Conservation (phyloP, 768 basidiomycete genomes). For the Zangia roseola region DNA sequence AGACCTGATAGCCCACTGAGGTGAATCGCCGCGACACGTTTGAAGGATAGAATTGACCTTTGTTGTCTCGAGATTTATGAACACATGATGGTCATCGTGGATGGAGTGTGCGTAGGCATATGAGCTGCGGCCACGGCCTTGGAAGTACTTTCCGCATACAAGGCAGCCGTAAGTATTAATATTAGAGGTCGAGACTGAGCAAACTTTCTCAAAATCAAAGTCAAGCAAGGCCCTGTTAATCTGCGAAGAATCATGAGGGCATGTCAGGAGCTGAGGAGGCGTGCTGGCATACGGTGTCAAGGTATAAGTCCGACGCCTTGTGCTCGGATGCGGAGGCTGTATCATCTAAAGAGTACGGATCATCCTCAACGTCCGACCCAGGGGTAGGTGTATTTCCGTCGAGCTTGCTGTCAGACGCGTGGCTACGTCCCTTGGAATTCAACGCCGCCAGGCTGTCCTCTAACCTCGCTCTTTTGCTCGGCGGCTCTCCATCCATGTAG, state of each 20-base stretch:
- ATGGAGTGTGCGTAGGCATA: slow-evolving; percentile 98
- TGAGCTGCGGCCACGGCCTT: slow-evolving; percentile 90
- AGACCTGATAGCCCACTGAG: slow-evolving; percentile 61
- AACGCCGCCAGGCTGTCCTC: slow-evolving; percentile 7
- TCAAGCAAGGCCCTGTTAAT: slow-evolving; percentile 89
- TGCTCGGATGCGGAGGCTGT: slow-evolving; percentile 25
- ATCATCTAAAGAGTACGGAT: slow-evolving; percentile 28
- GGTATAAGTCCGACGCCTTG: slow-evolving; percentile 81
- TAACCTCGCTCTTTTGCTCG: slow-evolving; percentile 30
- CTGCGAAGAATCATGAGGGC: slow-evolving; percentile 42
- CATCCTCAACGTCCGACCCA: slow-evolving; percentile 23
- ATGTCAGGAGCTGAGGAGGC: slow-evolving; percentile 10
- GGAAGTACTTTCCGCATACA: slow-evolving; percentile 98
- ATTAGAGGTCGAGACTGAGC: slow-evolving; percentile 93
- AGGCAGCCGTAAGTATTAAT: slow-evolving; percentile 98
- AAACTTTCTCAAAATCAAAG: slow-evolving; percentile 99
- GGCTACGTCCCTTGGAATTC: slow-evolving; percentile 29
- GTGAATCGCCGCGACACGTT: slow-evolving; percentile 19
- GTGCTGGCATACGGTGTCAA: slow-evolving; percentile 76
- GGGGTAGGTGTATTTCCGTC: slow-evolving; percentile 31
- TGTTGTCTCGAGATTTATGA: slow-evolving; percentile 91
- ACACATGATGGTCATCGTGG: slow-evolving; percentile 97
- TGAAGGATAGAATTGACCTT: slow-evolving; percentile 49
- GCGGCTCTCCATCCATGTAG: slow-evolving; percentile 23
- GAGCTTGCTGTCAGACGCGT: slow-evolving; percentile 16